Conservation (phyloP, 2,329 filamentous ascomycete genomes). For the Chaetomium strumarium region DNA sequence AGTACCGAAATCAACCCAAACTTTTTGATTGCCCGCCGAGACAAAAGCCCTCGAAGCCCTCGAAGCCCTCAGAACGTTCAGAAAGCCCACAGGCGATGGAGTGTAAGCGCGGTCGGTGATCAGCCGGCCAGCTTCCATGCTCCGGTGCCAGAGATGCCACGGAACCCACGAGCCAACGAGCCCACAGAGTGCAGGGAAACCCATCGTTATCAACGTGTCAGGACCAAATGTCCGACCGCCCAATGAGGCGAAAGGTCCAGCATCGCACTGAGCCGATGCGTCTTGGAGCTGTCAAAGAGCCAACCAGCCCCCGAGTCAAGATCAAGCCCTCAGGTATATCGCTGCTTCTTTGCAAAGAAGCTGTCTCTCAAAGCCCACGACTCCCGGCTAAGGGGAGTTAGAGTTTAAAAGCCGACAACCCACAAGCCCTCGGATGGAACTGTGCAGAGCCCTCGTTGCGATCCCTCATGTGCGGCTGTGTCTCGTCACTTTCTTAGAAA, state of each 20-base stretch:
- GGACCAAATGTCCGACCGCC: constrained; percentile 2
- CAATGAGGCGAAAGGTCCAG: constrained; percentile 16
- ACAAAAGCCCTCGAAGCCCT: constrained; percentile 8
- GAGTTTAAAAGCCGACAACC: constrained; percentile 51
- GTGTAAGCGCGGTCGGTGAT: neutral
- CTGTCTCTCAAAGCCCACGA: constrained; percentile 51
- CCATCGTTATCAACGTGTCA: constrained; percentile 17
- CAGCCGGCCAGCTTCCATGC: neutral
- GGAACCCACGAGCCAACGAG: constrained; percentile 21
- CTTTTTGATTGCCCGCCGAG: constrained; percentile 18
- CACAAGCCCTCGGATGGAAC: constrained; percentile 48
- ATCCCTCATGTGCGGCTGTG: constrained; percentile 34
- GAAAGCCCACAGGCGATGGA: constrained; percentile 10
- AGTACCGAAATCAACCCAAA: constrained; percentile 15
- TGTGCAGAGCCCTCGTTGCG: constrained; percentile 41
- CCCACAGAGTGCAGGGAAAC: constrained; percentile 23
- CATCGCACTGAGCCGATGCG: constrained; percentile 16
- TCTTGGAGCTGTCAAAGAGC: constrained; percentile 30
- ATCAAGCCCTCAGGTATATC: constrained; percentile 52
- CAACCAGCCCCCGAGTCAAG: constrained; percentile 29
- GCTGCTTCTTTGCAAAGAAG: constrained; percentile 37
- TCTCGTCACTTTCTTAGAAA: constrained; percentile 31
- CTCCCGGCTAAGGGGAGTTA: constrained; percentile 31
- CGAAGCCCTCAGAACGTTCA: constrained; percentile 19
- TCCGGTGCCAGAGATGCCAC: constrained; percentile 17